These are phyloP conservation scores for Dioszegia aurantiaca DNA, from an alignment of 768 basidiomycete genomes.

Conservation along the genomic window DNA sequence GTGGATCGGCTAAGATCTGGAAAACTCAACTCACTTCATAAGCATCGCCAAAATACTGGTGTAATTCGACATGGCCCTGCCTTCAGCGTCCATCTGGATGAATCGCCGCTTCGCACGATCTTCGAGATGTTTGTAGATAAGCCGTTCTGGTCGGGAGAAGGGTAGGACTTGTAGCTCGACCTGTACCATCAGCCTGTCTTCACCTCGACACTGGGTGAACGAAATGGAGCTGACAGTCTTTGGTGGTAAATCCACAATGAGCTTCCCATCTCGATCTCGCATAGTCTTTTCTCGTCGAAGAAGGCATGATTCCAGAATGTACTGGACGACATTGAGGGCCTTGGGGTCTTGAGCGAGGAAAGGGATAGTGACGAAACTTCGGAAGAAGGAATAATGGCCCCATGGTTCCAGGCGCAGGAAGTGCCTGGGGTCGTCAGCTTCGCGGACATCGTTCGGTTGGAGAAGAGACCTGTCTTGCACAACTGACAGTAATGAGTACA, in stretches of 20 bases:
- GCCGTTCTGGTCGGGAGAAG: constrained; percentile 75
- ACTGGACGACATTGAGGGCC: constrained; percentile 90
- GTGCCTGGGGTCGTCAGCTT: constrained; percentile 34
- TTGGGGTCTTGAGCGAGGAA: constrained; percentile 88
- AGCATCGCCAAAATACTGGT: constrained; percentile 73
- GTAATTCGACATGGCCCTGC: constrained; percentile 71
- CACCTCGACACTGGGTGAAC: background rate
- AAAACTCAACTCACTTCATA: constrained; percentile 67
- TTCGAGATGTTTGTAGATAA: constrained; percentile 86
- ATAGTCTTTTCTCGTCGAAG: constrained; percentile 90
- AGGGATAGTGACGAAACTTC: constrained; percentile 79
- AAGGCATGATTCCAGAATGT: constrained; percentile 82
- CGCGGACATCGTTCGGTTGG: background rate
- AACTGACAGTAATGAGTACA: constrained; percentile 69
- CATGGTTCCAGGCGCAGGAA: constrained; percentile 54
- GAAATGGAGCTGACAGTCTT: constrained; percentile 63
- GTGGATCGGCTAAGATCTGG: background rate
- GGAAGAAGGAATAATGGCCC: constrained; percentile 66
- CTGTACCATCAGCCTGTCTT: constrained; percentile 52
- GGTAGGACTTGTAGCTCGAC: constrained; percentile 69
- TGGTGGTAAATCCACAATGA: constrained; percentile 79
- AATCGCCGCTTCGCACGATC: constrained; percentile 73
- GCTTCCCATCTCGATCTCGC: constrained; percentile 78
- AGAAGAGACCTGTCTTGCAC: no score
- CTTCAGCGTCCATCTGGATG: constrained; percentile 73